Conservation (phyloP, 2,329 filamentous ascomycete species). For the Cylindrodendrum hubeiense region DNA sequence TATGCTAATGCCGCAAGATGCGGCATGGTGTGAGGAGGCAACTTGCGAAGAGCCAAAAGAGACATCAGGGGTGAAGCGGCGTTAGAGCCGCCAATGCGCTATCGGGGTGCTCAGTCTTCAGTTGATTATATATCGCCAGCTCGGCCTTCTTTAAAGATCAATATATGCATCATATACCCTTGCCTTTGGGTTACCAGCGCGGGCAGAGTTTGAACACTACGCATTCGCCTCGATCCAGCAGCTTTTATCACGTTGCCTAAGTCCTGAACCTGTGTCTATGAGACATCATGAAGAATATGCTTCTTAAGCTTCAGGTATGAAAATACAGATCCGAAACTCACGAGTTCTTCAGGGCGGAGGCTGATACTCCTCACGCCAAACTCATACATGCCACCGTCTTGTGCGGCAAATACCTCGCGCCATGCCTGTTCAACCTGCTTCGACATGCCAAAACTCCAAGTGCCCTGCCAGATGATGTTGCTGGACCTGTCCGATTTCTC, state of each 20-base stretch:
- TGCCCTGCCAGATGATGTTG: constrained; percentile 20
- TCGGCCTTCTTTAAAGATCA: no score
- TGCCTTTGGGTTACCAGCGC: no score
- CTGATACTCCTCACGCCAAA: not conserved
- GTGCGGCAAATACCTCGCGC: not conserved
- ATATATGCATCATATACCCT: no score
- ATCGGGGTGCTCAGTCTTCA: no score
- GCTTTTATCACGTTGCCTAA: not conserved
- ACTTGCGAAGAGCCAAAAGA: no score
- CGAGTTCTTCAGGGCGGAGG: not conserved
- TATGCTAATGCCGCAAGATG: no score
- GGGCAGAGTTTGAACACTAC: no score
- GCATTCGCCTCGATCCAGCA: no score
- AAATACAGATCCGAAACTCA: constrained; percentile 3
- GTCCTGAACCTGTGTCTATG: constrained; percentile 13
- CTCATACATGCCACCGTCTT: not conserved
- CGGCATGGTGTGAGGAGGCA: no score
- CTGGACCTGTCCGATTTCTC: constrained; percentile 3
- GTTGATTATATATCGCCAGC: no score
- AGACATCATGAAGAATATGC: constrained; percentile 18
- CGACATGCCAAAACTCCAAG: constrained; percentile 18
- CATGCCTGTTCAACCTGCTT: constrained; percentile 16
- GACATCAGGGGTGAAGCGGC: no score
- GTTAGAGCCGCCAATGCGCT: no score
- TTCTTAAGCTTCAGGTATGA: constrained; percentile 18